phyloP scores from a whole-genome alignment of 1,284 basidiomycete genomes.

The Chalciporus sp. region DNA sequence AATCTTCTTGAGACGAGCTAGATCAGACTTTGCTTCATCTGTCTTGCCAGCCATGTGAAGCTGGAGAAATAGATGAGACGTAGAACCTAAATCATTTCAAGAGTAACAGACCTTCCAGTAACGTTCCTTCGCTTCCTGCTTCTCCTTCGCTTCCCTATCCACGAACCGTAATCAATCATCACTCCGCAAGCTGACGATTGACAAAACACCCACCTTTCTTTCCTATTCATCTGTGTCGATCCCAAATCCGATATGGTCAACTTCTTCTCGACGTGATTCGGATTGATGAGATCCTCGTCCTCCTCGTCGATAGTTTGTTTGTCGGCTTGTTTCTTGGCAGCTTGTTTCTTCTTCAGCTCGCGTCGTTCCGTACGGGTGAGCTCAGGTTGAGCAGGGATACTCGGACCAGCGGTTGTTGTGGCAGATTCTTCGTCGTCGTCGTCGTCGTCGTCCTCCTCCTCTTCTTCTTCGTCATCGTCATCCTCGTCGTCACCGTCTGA shows the following conservation, averaged over 20 bases:
- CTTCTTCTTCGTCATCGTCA: conserved; percentile 25
- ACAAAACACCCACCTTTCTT: conserved; percentile 59
- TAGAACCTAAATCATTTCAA: not conserved
- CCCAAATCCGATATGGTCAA: conserved; percentile 65
- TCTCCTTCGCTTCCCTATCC: conserved; percentile 87
- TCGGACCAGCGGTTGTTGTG: conserved; percentile 37
- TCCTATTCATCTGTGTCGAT: conserved; percentile 60
- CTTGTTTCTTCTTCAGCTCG: conserved; percentile 75
- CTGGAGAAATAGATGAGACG: conserved; percentile 38
- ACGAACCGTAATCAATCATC: conserved; percentile 42
- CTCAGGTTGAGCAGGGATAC: conserved; percentile 43
- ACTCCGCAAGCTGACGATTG: conserved; percentile 44
- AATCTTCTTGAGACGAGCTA: conserved; percentile 86
- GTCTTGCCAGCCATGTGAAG: conserved; percentile 82
- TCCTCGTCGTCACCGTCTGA: conserved; percentile 1
- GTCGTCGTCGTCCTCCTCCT: conserved; percentile 40
- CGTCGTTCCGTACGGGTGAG: conserved; percentile 66
- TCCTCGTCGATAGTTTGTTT: conserved; percentile 45
- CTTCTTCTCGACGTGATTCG: conserved; percentile 70
- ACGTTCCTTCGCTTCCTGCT: conserved; percentile 81
- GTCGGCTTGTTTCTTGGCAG: conserved; percentile 45
- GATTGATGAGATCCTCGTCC: conserved; percentile 67
- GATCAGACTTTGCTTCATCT: conserved; percentile 83
- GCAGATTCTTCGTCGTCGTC: conserved; percentile 40
- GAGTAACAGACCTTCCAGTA: conserved; percentile 73